Percentiles rank a stretch among this genome's conserved stretches.
Conservation (phyloP, 306 rosid genomes). For the Castanea sativa region DNA sequence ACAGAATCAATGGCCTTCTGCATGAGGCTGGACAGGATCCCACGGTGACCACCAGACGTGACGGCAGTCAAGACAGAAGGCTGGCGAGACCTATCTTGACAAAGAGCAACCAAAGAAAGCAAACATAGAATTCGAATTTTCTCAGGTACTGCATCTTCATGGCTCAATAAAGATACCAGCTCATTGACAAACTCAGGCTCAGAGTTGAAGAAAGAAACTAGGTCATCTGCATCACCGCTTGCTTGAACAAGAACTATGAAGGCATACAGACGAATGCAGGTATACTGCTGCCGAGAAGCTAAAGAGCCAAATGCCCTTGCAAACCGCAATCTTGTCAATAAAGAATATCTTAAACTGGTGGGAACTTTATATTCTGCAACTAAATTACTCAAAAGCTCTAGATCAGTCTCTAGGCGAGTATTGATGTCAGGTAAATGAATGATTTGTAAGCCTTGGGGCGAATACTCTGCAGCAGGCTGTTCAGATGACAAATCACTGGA, state of each 20-base stretch:
- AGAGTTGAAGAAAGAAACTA: slow-evolving; percentile 84
- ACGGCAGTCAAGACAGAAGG: slow-evolving; percentile 78
- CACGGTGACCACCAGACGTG: slow-evolving; percentile 98
- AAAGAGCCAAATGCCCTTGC: slow-evolving; percentile 94
- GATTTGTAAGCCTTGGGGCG: slow-evolving; percentile 66
- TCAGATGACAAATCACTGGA: slow-evolving; percentile 52
- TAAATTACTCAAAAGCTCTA: slow-evolving; percentile 73
- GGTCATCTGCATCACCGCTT: slow-evolving; percentile 75
- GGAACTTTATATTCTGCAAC: slow-evolving; percentile 82
- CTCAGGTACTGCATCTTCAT: slow-evolving; percentile 80
- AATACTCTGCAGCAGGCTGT: slow-evolving; percentile 32
- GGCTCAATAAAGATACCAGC: slow-evolving; percentile 75
- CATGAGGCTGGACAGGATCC: slow-evolving; percentile 92
- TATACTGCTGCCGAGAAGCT: slow-evolving; percentile 78
- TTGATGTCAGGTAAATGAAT: slow-evolving; percentile 65
- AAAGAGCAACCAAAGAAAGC: slow-evolving; percentile 87
- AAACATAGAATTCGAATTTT: slow-evolving; percentile 76
- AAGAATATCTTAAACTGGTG: slow-evolving; percentile 69
- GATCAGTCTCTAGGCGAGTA: slow-evolving; percentile 69
- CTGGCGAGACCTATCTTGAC: slow-evolving; percentile 93
- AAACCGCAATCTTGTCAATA: slow-evolving; percentile 87
- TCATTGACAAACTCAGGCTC: slow-evolving; percentile 99
- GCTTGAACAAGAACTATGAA: slow-evolving; percentile 92
- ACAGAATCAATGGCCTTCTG: slow-evolving; percentile 88
- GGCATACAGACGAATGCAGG: slow-evolving; percentile 92